Base-by-base conservation (phyloP, 163 green algal species). In the Scenedesmus sp. region DNA sequence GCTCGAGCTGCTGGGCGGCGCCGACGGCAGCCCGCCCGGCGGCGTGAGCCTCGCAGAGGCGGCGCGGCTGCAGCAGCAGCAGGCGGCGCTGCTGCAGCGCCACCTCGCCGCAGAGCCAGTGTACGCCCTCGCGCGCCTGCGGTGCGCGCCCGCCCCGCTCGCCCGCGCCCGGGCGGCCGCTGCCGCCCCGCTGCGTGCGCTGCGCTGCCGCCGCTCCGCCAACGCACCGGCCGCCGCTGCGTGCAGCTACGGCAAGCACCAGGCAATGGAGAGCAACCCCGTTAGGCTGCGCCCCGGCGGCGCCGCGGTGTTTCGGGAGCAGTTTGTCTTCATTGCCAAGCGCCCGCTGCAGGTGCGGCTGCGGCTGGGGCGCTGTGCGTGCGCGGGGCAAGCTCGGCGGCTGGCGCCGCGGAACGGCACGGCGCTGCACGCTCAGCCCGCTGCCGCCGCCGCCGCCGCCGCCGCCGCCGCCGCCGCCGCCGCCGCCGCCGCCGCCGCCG, bases 281-380 rank as follows among this genome's bases (percentile, higher is more conserved):
- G 62, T 72, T 15, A n/a, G 73, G 31, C 34, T 81, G 73, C 24
- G 60, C 58, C 60, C 73, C 4, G 73, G 73, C 2, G 73, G 75
- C 2, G 54, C 45, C 33, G 75, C 64, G 14, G 75, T 70, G 39
- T 75, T 82, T 20, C 29, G 53, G 2, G 75, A 75, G 63, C 39
- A 69, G 45, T 82, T 82, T 76, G 75, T 82, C 17, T 76, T 82
- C 34, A 70, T 51, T 4, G 60, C 51, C 13, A 70, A 69, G 34
- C 75, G 63, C 36, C 75, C 64, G 33, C 64, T 83, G 54, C 28
- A 53, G 75, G 70, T 77, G 63, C 48, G 31, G 26, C 26, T 82
- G 1, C 29, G 70, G 3, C n/a, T 82, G 3, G 75, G 76, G 75
- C n/a, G n/a, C n/a, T n/a, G n/a, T n/a, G n/a, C n/a, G 62, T 64